Evolutionary conservation across 2,329 filamentous ascomycete genomes (phyloP).

Genomic region (Hypoxylon sp.): DNA sequence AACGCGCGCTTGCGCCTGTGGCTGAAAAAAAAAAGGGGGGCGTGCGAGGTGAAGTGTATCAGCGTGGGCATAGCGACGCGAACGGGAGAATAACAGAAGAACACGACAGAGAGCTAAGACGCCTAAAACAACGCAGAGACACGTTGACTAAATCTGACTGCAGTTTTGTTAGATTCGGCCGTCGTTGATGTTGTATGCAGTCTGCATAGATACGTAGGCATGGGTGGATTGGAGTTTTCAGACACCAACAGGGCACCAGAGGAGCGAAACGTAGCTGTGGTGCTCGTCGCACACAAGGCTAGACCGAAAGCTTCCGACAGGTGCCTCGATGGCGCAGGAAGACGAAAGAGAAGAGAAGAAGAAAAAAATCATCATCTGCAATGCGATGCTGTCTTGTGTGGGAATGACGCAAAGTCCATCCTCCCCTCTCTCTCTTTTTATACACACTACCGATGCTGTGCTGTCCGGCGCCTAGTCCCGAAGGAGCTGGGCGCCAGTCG

Average conservation of each 20-base stretch:
- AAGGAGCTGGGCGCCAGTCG: conserved; percentile 43
- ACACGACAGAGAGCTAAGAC: conserved; percentile 45
- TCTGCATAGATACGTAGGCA: conserved; percentile 41
- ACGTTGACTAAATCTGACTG: conserved; percentile 45
- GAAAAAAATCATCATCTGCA: conserved; percentile 22
- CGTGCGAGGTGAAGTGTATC: conserved; percentile 15
- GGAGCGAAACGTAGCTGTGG: conserved; percentile 12
- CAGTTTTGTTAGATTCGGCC: conserved; percentile 39
- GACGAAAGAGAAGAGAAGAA: conserved; percentile 10
- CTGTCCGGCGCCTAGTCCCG: conserved; percentile 42
- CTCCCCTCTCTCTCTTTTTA: conserved; percentile 24
- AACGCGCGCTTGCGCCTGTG: conserved; percentile 42
- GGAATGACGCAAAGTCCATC: conserved; percentile 41
- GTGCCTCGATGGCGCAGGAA: conserved; percentile 46
- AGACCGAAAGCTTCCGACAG: conserved; percentile 44
- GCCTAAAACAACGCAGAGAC: conserved; percentile 42
- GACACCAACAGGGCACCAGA: conserved; percentile 21
- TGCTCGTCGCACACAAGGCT: conserved; percentile 27
- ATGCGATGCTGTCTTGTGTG: conserved; percentile 36
- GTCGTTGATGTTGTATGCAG: conserved; percentile 42
- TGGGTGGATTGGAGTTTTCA: conserved; percentile 29
- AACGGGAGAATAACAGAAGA: conserved; percentile 36
- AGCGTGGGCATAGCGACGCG: conserved; percentile 27
- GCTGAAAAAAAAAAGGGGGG: conserved; percentile 23
- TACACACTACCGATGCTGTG: conserved; percentile 39